phyloP scores from a whole-genome alignment of 2,329 filamentous ascomycete species.

The Lachnellula arida region DNA sequence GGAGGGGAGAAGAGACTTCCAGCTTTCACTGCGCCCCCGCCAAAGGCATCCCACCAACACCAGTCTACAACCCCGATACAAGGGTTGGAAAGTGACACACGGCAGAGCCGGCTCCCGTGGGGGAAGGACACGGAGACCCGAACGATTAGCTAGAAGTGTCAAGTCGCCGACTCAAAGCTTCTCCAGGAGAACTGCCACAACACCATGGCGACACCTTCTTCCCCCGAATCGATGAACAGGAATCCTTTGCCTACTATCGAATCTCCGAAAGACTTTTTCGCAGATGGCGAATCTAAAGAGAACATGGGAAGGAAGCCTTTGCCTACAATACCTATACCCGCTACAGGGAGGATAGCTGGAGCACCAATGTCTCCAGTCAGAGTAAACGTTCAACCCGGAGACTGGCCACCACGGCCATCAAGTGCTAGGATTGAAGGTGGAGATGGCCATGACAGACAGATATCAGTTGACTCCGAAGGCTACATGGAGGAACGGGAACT shows the following conservation, averaged over 20 bases:
- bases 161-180: not conserved
- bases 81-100: not conserved
- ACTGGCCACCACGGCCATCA: conserved; percentile 48
- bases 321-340: conserved; percentile 21
- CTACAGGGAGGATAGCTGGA: conserved; percentile 39
- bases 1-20: not conserved
- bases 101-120: not conserved
- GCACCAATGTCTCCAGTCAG: conserved; percentile 52
- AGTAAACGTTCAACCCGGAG: conserved; percentile 49
- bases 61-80: not conserved
- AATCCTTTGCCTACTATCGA: conserved; percentile 12
- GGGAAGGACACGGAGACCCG: not conserved
- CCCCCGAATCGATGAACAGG: conserved; percentile 12
- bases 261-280: conserved; percentile 9
- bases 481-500: conserved; percentile 10
- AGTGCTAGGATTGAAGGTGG: conserved; percentile 46
- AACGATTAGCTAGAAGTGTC: not conserved
- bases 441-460: conserved; percentile 11
- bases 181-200: not conserved
- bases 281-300: conserved; percentile 21
- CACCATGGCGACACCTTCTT: conserved; percentile 22
- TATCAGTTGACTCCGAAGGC: conserved; percentile 13
- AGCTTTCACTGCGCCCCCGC: not conserved
- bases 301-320: conserved; percentile 22
- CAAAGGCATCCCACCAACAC: not conserved